Base-by-base conservation (phyloP, 441 rosid species). In the Bruguiera hainesii region DNA sequence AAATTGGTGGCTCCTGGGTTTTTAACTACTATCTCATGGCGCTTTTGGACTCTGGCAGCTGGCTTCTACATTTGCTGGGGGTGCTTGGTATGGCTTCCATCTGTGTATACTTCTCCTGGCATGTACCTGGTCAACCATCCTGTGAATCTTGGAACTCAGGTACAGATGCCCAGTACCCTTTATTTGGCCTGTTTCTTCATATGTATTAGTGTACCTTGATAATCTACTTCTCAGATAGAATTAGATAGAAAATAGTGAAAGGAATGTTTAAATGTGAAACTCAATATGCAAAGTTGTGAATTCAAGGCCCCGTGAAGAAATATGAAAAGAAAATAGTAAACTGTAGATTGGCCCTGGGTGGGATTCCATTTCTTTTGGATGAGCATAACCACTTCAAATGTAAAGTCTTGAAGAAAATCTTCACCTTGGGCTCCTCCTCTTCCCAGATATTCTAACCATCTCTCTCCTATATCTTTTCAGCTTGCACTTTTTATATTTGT, bases 1-100 rank as follows among this genome's bases (percentile, higher is more conserved):
- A 42, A 42, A 3, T 42, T 13, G 48, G 48, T 11, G 16, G 48
- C 16, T 11, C 13, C 48, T 42, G 48, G 16, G 48, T 3, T 42
- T 42, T 10, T 9, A 37, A 37, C 15, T 37, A 37, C 15, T 2
- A 37, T 37, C 46, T 37, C 10, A 1, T 2, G 46, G 46, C 16
- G 37, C 33, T 72, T 60, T 72, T 64, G 42, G 70, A 28, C 49
- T 73, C 67, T 68, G 75, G 71, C 96, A 95, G 99, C 99, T 82
- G 99, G 99, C 29, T 91, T 95, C 79, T 95, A 95, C 69, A 95
- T 95, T 21, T 95, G 99, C 52, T 95, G 99, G 99, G 99, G 98
- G 70, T 95, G 98, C 87, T 82, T 91, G 82, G 99, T 95, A 64
- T 95, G 99, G 99, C 95, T 95, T 76, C 99, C 99, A 65, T 91